Percentiles rank a stretch among this genome's conserved stretches.
phyloP scores from a whole-genome alignment of 257 asterid species.

The Solanum lycopersicoides region DNA sequence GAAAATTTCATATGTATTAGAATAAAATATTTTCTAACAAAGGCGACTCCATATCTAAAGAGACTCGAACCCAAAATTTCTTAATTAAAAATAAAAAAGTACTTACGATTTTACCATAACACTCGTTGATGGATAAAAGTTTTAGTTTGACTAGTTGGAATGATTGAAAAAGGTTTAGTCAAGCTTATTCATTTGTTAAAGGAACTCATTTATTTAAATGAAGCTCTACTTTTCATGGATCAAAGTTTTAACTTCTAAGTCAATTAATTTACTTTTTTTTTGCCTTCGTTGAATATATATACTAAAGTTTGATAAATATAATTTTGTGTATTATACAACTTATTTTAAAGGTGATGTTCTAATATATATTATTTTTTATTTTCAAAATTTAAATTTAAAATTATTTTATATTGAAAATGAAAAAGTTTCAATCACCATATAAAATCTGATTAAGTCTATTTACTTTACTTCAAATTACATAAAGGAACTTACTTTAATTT shows the following conservation, averaged over 20 bases:
- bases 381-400: background rate
- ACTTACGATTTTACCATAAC: no score
- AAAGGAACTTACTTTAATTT: background rate
- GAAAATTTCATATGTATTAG: no score
- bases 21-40: no score
- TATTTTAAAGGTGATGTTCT: background rate
- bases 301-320: background rate
- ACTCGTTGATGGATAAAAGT: background rate
- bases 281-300: background rate
- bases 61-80: rapidly evolving
- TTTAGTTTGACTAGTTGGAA: background rate
- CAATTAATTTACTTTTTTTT: background rate
- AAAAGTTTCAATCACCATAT: background rate
- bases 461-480: background rate
- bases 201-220: background rate
- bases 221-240: background rate
- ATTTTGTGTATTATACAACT: no score
- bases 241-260: background rate
- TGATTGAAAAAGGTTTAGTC: background rate
- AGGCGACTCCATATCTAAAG: rapidly evolving
- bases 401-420: background rate
- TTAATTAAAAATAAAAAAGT: no score
- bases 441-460: background rate
- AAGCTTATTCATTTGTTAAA: background rate
- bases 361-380: no score